A percentile compares a stretch with the other conserved stretches of the same genome.
These are phyloP conservation scores for Chaetomiaceae sp. DNA, from an alignment of 2,329 filamentous ascomycete species.

Conservation along the genomic window DNA sequence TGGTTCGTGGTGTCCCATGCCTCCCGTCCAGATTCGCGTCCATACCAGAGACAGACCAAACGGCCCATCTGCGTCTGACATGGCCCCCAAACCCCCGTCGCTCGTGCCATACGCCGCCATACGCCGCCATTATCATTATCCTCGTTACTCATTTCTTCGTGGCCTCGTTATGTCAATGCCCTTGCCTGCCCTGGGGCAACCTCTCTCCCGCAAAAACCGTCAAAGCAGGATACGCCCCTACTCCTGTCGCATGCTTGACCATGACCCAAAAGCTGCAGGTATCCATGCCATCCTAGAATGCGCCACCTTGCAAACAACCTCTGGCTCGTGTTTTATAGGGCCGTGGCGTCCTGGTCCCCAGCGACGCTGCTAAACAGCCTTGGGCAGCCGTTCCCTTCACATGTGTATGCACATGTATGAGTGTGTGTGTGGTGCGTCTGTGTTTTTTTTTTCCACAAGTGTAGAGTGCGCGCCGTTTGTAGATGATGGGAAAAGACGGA, in stretches of 20 bases:
- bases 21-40: too few relatives aligned
- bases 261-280: not conserved
- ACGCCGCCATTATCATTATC: not conserved
- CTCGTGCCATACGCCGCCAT: not conserved
- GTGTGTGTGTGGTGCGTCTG: not conserved
- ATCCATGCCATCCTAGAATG: not conserved
- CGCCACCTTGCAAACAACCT: not conserved
- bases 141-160: slow-evolving; percentile 12
- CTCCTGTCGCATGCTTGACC: not conserved
- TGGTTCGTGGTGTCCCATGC: too few relatives aligned
- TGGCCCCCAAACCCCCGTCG: not conserved
- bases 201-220: not conserved
- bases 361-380: too few relatives aligned
- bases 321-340: not conserved
- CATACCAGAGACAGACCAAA: too few relatives aligned
- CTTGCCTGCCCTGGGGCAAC: not conserved
- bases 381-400: too few relatives aligned
- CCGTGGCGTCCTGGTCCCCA: not conserved
- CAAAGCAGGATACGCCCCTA: not conserved
- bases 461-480: not conserved
- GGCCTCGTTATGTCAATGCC: not conserved
- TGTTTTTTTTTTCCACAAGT: too few relatives aligned
- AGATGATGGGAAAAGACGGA: not conserved
- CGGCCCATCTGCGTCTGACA: too few relatives aligned
- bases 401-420: not conserved